Conservation (phyloP, 2,329 filamentous ascomycete genomes). For the Cladobotryum protrusum region DNA sequence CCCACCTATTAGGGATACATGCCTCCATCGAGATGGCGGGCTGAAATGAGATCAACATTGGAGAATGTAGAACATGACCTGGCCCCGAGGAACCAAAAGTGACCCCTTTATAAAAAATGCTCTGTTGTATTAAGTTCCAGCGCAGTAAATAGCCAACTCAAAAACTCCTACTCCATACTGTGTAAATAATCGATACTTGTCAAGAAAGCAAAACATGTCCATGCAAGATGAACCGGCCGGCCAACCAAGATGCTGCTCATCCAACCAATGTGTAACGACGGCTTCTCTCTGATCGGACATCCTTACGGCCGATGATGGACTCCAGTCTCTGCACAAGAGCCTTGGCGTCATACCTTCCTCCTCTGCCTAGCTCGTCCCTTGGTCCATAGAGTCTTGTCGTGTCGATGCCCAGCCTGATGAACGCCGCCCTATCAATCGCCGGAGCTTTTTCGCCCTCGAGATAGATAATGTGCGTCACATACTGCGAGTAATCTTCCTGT, state of each 20-base stretch:
- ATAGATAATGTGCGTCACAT: constrained; percentile 80
- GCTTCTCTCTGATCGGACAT: constrained; percentile 30
- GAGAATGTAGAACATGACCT: too few species aligned
- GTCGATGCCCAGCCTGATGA: constrained; percentile 66
- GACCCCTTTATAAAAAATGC: too few species aligned
- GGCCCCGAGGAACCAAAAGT: too few species aligned
- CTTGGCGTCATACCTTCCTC: constrained; percentile 65
- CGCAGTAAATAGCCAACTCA: too few species aligned
- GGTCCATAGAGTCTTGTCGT: constrained; percentile 71
- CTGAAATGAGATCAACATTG: too few species aligned
- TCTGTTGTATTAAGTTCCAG: too few species aligned
- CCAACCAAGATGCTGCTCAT: constrained; percentile 12
- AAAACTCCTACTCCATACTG: too few species aligned
- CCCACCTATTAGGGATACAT: too few species aligned
- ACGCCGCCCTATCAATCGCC: constrained; percentile 57
- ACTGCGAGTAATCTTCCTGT: constrained; percentile 51
- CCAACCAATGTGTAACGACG: constrained; percentile 40
- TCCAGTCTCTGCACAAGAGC: constrained; percentile 70
- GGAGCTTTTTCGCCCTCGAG: constrained; percentile 67
- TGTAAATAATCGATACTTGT: too few species aligned
- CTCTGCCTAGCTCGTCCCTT: constrained; percentile 35
- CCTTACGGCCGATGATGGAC: constrained; percentile 61
- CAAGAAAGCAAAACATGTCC: too few species aligned
- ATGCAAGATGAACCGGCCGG: too few species aligned
- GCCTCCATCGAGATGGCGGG: too few species aligned